Evolutionary conservation across 306 rosid genomes (phyloP).

Genomic region (Luffa acutangula): DNA sequence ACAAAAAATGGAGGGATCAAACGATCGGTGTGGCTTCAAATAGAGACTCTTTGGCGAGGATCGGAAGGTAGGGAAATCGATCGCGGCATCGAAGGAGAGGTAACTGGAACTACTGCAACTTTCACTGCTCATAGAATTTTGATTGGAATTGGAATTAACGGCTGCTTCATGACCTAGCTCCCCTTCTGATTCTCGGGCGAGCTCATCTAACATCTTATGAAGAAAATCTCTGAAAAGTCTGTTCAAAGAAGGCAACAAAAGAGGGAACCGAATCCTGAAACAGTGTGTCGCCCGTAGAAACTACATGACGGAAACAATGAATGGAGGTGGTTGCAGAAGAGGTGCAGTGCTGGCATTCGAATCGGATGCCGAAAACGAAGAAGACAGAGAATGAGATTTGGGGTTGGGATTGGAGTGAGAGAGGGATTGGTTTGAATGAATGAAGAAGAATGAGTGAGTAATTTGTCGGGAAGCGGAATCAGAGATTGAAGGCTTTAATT

Average conservation of each 20-base stretch:
- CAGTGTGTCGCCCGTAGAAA: not conserved
- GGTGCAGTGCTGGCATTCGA: not conserved
- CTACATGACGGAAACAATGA: not conserved
- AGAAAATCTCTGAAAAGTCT: not conserved
- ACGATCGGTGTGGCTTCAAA: slow-evolving; percentile 83
- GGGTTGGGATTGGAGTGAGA: too few species aligned
- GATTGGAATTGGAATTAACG: slow-evolving; percentile 27
- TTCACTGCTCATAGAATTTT: slow-evolving; percentile 69
- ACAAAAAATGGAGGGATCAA: too few species aligned
- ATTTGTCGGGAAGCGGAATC: not conserved
- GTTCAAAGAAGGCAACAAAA: not conserved
- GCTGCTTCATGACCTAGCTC: slow-evolving; percentile 36
- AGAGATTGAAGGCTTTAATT: slow-evolving; percentile 12
- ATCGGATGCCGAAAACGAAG: not conserved
- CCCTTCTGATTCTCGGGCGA: slow-evolving; percentile 48
- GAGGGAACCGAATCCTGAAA: not conserved
- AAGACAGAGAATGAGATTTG: too few species aligned
- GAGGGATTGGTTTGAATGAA: not conserved
- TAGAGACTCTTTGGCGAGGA: slow-evolving; percentile 37
- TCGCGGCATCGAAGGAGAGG: slow-evolving; percentile 54
- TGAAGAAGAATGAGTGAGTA: not conserved
- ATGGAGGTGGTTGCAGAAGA: not conserved
- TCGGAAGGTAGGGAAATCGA: slow-evolving; percentile 2
- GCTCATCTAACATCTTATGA: slow-evolving; percentile 44
- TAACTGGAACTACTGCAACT: slow-evolving; percentile 82